These are phyloP conservation scores for Verruconis gallopava DNA, from an alignment of 2,329 filamentous ascomycete species.

Conservation along the genomic window DNA sequence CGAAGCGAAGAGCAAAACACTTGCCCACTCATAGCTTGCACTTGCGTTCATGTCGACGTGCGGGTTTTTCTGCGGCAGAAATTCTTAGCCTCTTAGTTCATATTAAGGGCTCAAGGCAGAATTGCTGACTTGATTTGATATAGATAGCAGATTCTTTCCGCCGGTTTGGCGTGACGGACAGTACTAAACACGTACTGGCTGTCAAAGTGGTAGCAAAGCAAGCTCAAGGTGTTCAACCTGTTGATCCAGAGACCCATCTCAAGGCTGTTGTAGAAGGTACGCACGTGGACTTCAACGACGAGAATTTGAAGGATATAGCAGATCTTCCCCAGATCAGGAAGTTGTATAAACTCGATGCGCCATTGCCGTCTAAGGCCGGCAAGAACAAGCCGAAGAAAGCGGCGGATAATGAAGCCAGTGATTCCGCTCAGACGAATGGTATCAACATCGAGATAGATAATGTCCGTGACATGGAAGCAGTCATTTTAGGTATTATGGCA, in stretches of 20 bases:
- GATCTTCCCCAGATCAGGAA: constrained; percentile 9
- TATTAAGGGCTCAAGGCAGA: too few relatives aligned
- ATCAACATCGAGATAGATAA: constrained; percentile 1
- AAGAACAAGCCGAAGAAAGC: constrained; percentile 1
- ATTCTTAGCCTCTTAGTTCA: neutral
- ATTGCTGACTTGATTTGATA: too few relatives aligned
- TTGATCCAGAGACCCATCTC: constrained; percentile 43
- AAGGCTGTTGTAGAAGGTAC: constrained; percentile 47
- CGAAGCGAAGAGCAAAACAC: constrained; percentile 8
- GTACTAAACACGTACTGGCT: constrained; percentile 59
- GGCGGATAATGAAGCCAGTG: neutral
- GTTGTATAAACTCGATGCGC: constrained; percentile 10
- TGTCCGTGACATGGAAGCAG: constrained; percentile 10
- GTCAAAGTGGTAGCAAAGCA: constrained; percentile 55
- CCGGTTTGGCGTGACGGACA: constrained; percentile 65
- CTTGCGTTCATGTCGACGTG: neutral
- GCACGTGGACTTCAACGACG: constrained; percentile 47
- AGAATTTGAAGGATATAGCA: constrained; percentile 14
- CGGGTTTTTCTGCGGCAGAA: neutral
- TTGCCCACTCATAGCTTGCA: constrained; percentile 2
- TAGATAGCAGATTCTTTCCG: constrained; percentile 89
- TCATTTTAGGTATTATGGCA: constrained; percentile 11
- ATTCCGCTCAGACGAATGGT: constrained; percentile 1
- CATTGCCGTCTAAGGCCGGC: neutral
- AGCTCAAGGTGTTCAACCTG: constrained; percentile 12